Conservation (phyloP, 2,329 filamentous ascomycete species). For the Alternaria sp. region DNA sequence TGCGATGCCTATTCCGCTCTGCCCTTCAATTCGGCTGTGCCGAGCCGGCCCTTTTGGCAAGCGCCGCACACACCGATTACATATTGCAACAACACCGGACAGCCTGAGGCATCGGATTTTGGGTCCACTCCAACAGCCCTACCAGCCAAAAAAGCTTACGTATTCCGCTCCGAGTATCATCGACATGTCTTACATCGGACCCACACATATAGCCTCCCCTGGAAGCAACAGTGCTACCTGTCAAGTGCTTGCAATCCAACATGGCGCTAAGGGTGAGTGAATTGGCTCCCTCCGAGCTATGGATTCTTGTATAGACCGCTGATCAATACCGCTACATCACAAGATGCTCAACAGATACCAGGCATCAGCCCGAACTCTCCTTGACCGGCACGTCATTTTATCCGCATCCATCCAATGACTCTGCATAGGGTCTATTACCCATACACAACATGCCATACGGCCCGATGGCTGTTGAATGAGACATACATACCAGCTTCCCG, state of each 20-base stretch:
- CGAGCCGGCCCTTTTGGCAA: constrained; percentile 6
- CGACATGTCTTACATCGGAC: constrained; percentile 1
- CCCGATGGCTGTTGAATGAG: neutral
- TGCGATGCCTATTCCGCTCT: constrained; percentile 3
- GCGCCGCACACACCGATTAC: constrained; percentile 11
- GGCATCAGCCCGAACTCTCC: constrained; percentile 1
- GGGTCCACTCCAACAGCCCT: neutral
- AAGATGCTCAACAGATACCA: constrained; percentile 2
- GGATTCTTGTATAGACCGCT: neutral
- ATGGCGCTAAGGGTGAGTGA: constrained; percentile 4
- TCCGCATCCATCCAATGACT: neutral
- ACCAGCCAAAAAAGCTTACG: neutral
- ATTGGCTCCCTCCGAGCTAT: neutral
- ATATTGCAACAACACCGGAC: neutral
- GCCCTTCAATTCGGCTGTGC: neutral
- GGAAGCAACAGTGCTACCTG: neutral
- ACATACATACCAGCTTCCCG: neutral
- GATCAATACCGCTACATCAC: constrained; percentile 6
- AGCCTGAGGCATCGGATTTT: constrained; percentile 10
- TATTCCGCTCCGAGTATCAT: constrained; percentile 1
- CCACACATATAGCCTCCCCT: constrained; percentile 8
- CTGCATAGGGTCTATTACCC: neutral
- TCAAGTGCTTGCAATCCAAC: constrained; percentile 8
- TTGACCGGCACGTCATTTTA: neutral
- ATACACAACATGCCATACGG: neutral